phyloP scores from a whole-genome alignment of 1,139 yeast species.

The Diutina mesorugosa region DNA sequence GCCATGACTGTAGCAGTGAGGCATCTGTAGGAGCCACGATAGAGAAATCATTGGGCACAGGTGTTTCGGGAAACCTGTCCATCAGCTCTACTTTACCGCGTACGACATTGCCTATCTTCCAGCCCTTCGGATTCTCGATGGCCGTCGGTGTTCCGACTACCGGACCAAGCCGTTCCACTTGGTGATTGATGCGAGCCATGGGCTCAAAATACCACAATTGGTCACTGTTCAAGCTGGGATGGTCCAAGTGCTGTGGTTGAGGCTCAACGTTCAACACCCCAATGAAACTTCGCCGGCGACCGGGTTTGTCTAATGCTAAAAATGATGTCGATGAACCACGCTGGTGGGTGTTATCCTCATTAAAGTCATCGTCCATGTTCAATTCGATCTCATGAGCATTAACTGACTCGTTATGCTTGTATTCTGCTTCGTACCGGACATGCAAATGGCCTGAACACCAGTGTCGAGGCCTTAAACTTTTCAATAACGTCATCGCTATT shows the following conservation, averaged over 20 bases:
- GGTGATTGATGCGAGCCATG: slow-evolving; percentile 33
- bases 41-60: background rate
- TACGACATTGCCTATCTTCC: background rate
- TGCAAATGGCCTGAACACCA: slow-evolving; percentile 94
- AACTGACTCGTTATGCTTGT: slow-evolving; percentile 7
- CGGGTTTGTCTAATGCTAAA: slow-evolving; percentile 76
- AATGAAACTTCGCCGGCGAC: slow-evolving; percentile 46
- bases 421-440: slow-evolving; percentile 50
- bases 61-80: background rate
- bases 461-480: slow-evolving; percentile 42
- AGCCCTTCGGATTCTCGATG: background rate
- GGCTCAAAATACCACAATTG: slow-evolving; percentile 30
- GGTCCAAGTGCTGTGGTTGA: slow-evolving; percentile 11
- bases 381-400: slow-evolving; percentile 25
- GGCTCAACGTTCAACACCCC: slow-evolving; percentile 23
- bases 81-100: background rate
- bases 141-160: background rate
- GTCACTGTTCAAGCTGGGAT: slow-evolving; percentile 11
- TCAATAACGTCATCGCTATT: slow-evolving; percentile 43
- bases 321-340: slow-evolving; percentile 33
- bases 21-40: background rate
- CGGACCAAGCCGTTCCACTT: slow-evolving; percentile 18
- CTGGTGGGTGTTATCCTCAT: slow-evolving; percentile 4
- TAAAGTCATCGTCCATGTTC: slow-evolving; percentile 17
- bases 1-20: background rate